Percentiles rank a stretch among this genome's conserved stretches.
Evolutionary conservation across 1,139 yeast species (phyloP).

Genomic region (Pichia sp.): DNA sequence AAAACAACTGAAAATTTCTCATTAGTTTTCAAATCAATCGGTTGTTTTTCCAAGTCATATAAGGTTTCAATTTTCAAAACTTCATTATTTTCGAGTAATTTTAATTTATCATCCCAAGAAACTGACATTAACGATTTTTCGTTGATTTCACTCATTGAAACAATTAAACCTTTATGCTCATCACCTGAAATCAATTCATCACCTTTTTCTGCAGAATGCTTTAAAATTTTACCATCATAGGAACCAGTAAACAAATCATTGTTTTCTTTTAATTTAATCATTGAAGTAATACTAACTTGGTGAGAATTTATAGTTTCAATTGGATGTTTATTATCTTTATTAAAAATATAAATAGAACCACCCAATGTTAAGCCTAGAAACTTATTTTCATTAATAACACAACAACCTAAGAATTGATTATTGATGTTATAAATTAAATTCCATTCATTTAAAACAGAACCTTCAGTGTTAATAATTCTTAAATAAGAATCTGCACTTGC

Average conservation of each 20-base stretch:
- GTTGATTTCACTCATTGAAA: constrained; percentile 33
- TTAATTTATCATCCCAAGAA: constrained; percentile 89
- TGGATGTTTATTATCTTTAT: constrained; percentile 37
- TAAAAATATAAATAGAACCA: constrained; percentile 65
- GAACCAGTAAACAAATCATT: constrained; percentile 55
- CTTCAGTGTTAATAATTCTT: constrained; percentile 47
- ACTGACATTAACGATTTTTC: constrained; percentile 38
- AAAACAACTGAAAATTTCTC: constrained; percentile 37
- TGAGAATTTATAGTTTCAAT: constrained; percentile 60
- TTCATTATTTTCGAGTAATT: constrained; percentile 36
- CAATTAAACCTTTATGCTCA: constrained; percentile 55
- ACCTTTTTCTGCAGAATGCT: constrained; percentile 42
- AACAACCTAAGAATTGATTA: constrained; percentile 78
- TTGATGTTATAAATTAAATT: constrained; percentile 39
- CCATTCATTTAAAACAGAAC: constrained; percentile 41
- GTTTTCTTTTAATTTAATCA: constrained; percentile 33
- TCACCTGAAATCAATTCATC: constrained; percentile 36
- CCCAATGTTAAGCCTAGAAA: constrained; percentile 63
- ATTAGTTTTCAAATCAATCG: constrained; percentile 40
- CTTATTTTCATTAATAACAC: constrained; percentile 54
- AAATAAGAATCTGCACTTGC: constrained; percentile 79
- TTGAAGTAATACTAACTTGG: constrained; percentile 69
- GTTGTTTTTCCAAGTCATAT: constrained; percentile 51
- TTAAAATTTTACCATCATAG: constrained; percentile 68
- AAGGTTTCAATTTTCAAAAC: constrained; percentile 21